These are phyloP conservation scores for Lizonia empirigonia DNA, from an alignment of 2,329 filamentous ascomycete species.

Conservation along the genomic window DNA sequence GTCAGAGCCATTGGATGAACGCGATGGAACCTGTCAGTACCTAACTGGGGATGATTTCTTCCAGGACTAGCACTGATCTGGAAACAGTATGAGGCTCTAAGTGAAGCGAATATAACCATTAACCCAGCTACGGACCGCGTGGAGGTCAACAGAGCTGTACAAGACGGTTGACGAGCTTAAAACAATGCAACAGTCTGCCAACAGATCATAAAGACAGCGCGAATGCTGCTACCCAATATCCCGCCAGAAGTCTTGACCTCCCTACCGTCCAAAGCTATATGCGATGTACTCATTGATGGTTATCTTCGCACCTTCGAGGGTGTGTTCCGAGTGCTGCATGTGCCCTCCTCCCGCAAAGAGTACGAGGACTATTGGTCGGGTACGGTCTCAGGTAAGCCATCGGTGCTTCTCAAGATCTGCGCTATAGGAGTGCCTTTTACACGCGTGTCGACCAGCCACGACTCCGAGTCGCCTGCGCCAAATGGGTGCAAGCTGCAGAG, in stretches of 20 bases:
- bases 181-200: slow-evolving; percentile 58
- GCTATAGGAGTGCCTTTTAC: slow-evolving; percentile 55
- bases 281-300: slow-evolving; percentile 55
- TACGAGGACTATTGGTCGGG: slow-evolving; percentile 59
- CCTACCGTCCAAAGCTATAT: slow-evolving; percentile 55
- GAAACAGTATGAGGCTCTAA: slow-evolving; percentile 26
- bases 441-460: slow-evolving; percentile 55
- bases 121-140: slow-evolving; percentile 52
- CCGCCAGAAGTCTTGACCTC: slow-evolving; percentile 48
- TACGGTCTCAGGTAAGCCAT: slow-evolving; percentile 50
- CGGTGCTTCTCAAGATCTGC: slow-evolving; percentile 56
- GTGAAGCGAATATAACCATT: slow-evolving; percentile 17
- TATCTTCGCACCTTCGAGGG: slow-evolving; percentile 59
- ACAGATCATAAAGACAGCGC: slow-evolving; percentile 56
- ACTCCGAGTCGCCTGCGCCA: slow-evolving; percentile 38
- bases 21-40: slow-evolving; percentile 39
- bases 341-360: slow-evolving; percentile 56
- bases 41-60: not conserved
- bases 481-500: slow-evolving; percentile 64
- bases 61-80: not conserved
- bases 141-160: slow-evolving; percentile 35
- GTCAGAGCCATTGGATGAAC: slow-evolving; percentile 59
- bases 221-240: slow-evolving; percentile 50
- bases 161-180: slow-evolving; percentile 53
- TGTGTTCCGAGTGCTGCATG: slow-evolving; percentile 57